Base-by-base conservation (phyloP, 345 rosid genomes). In the Garcia nutans region DNA sequence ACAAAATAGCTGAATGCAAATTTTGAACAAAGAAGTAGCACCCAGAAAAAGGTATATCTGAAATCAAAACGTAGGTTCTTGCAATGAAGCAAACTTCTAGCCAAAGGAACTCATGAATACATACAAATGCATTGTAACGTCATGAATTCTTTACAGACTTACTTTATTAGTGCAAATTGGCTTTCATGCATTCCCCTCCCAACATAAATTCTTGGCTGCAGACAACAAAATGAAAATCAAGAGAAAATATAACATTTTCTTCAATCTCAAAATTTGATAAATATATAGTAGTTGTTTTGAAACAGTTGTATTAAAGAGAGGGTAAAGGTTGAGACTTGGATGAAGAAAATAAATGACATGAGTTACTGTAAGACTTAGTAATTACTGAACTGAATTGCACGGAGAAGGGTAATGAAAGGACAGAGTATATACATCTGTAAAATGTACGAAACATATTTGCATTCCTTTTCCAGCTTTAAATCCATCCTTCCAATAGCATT, bases 151-250 rank as follows among this genome's bases (percentile, higher is more conserved):
- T 73, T 28, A 7, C 17, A 65, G 64, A 89, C 98, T 86, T 82
- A 95, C 99, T 95, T 95, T 62, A 95, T 71, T 63, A 95, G 93
- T 71, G 96, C 70, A 84, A 91, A 86, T 78, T 93, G 99, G 74
- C 99, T 95, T 84, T 95, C 99, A 83, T 95, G 99, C 99, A 95
- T 93, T 76, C 99, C 99, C 82, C 99, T 89, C 55, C 99, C 99
- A 63, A 95, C 80, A 72, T 93, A 95, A 74, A 93, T 86, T 85
- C 99, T 88, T 72, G 97, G 99, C 98, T 95, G 94, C 83, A 82
- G 71, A 74, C 16, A 76, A 79, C 62, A 33, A 79, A 71, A 80
- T 73, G 20, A 42, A 60, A 73, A 68, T 68, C 57, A 85, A 69
- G 41, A 65, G 68, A 80, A 77, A 54, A 72, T 75, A 71, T 19